These are phyloP conservation scores for Wickerhamomyces kurtzmanii DNA, from an alignment of 805 yeast species.

Conservation along the genomic window DNA sequence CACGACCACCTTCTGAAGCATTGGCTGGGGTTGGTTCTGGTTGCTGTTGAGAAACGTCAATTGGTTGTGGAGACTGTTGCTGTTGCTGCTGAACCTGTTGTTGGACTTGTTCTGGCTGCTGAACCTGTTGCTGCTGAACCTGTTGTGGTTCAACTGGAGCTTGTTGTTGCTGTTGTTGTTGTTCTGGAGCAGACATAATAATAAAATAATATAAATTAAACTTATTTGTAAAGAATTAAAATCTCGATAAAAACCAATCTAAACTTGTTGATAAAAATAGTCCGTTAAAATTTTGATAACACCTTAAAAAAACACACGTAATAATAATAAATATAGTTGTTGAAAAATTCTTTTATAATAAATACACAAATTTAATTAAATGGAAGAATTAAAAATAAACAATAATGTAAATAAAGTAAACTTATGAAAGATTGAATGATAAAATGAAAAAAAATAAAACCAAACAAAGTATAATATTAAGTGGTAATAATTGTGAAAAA, in stretches of 20 bases:
- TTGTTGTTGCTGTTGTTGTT: slow-evolving; percentile 3
- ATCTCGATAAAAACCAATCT: too few species aligned
- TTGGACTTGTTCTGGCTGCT: slow-evolving; percentile 3
- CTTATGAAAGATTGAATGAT: too few species aligned
- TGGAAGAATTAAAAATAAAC: too few species aligned
- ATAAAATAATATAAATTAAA: not conserved
- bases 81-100: slow-evolving; percentile 4
- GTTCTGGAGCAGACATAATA: slow-evolving; percentile 2
- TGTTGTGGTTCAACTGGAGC: slow-evolving; percentile 2
- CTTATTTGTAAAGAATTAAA: too few species aligned
- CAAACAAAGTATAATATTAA: too few species aligned
- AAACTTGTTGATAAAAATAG: not conserved
- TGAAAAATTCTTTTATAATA: too few species aligned
- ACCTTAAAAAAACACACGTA: too few species aligned
- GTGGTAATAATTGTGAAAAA: too few species aligned
- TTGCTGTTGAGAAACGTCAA: slow-evolving; percentile 3
- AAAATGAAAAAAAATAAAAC: too few species aligned
- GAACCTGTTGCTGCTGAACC: slow-evolving; percentile 1
- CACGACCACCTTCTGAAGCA: slow-evolving; percentile 76
- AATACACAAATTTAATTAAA: too few species aligned
- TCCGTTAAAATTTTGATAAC: not conserved
- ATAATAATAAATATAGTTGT: too few species aligned
- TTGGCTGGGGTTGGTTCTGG: slow-evolving; percentile 44
- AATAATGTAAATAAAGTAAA: too few species aligned
- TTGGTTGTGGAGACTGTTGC: slow-evolving; percentile 3